phyloP scores from a whole-genome alignment of 2,329 filamentous ascomycete genomes.

The Mariannaea sp. region DNA sequence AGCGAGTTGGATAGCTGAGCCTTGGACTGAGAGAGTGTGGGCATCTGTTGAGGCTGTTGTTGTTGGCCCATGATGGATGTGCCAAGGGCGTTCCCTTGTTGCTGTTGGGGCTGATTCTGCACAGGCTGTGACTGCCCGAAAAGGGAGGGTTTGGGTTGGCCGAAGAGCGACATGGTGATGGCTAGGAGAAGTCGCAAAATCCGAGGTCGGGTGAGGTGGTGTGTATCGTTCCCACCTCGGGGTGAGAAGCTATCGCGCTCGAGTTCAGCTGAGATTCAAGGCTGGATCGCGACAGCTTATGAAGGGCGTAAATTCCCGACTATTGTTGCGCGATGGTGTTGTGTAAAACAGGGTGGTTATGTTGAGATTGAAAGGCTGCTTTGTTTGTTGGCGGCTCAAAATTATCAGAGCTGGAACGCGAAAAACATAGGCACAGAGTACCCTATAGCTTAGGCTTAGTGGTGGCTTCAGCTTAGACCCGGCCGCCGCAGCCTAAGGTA shows the following conservation, averaged over 20 bases:
- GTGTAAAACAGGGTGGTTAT: too few species aligned
- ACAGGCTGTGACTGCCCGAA: conserved; percentile 47
- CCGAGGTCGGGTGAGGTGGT: conserved; percentile 19
- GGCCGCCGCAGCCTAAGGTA: conserved; percentile 2
- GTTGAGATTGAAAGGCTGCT: conserved; percentile 17
- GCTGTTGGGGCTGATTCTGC: conserved; percentile 43
- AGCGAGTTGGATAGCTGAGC: conserved; percentile 55
- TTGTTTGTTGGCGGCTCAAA: conserved; percentile 35
- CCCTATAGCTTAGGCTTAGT: too few species aligned
- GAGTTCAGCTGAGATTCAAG: not conserved
- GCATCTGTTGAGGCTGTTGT: conserved; percentile 50
- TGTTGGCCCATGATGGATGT: conserved; percentile 42
- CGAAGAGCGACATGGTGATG: conserved; percentile 47
- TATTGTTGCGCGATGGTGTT: too few species aligned
- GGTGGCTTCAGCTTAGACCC: conserved; percentile 8
- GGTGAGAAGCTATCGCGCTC: conserved; percentile 18
- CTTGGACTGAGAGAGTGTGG: conserved; percentile 49
- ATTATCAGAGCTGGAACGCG: conserved; percentile 40
- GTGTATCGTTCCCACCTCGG: conserved; percentile 20
- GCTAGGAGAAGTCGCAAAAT: conserved; percentile 18
- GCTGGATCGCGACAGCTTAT: not conserved
- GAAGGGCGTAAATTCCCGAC: not conserved
- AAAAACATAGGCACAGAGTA: conserved; percentile 38
- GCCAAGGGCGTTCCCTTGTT: conserved; percentile 42
- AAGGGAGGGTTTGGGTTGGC: conserved; percentile 45